A percentile compares a stretch with the other conserved stretches of the same genome.
Evolutionary conservation across 768 basidiomycete genomes (phyloP).

Genomic region (Strobilomyces confusus): DNA sequence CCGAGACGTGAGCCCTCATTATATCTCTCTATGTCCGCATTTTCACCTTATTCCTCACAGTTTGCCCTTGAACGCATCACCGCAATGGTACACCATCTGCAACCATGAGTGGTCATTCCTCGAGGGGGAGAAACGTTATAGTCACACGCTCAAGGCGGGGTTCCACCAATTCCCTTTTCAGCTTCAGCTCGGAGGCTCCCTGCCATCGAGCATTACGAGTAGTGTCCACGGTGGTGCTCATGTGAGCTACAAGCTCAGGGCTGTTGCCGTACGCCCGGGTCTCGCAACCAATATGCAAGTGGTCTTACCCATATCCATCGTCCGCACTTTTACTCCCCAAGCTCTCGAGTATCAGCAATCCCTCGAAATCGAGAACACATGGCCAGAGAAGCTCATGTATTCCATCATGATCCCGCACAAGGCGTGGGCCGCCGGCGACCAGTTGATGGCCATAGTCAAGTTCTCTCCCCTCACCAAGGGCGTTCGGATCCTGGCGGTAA

Average conservation of each 20-base stretch:
- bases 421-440: conserved; percentile 91
- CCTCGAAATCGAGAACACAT: conserved; percentile 93
- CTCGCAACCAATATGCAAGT: conserved; percentile 67
- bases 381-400: conserved; percentile 98
- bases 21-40: conserved; percentile 1
- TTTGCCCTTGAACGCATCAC: conserved; percentile 26
- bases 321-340: conserved; percentile 72
- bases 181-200: conserved; percentile 76
- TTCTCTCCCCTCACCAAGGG: conserved; percentile 88
- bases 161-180: conserved; percentile 91
- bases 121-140: conserved; percentile 71
- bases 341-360: conserved; percentile 96
- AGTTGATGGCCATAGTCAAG: conserved; percentile 76
- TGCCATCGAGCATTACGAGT: conserved; percentile 75
- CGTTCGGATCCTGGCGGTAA: conserved; percentile 61
- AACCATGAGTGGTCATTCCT: conserved; percentile 93
- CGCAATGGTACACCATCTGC: conserved; percentile 60
- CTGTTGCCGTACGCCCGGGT: conserved; percentile 74
- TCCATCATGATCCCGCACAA: conserved; percentile 91
- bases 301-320: conserved; percentile 55
- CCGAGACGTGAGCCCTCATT: conserved; percentile 53
- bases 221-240: conserved; percentile 53
- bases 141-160: conserved; percentile 94
- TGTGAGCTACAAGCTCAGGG: conserved; percentile 87
- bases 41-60: conserved; percentile 9